Base-by-base conservation (phyloP, 2,329 filamentous ascomycete genomes). In the Chalara sp. region DNA sequence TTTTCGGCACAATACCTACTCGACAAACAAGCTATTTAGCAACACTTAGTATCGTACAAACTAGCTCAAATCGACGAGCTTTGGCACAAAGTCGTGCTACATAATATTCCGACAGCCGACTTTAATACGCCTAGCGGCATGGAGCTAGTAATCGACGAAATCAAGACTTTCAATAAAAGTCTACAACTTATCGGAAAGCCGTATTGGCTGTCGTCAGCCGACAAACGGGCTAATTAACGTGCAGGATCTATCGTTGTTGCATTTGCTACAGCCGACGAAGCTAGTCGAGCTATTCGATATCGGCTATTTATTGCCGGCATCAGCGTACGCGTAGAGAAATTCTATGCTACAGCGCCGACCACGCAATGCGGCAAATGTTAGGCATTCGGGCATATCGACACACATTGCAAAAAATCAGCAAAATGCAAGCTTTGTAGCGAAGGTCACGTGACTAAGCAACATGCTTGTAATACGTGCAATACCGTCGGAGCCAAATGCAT, bases 141-240 rank as follows among this genome's bases (percentile, higher is more conserved):
- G 33, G 43, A 46, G 3, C 33, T 50, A 10, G 32, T 50, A 8
- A 46, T 46, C 2, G 21, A 46, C 3, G 43, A 50, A 33, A 44
- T 46, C 13, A 39, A 46, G 13, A 49, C 48, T 3, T 49, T 49
- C 31, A 49, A 49, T 13, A 49, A 49, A 45, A 5, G 48, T 4
- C 33, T 50, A 5, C 39, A 6, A 11, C 43, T 42, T 2, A 50
- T 50, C 46, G 33, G 43, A 7, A 21, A 2, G 1, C 48, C 43
- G 5, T 46, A 51, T 31, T 51, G 37, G 49, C 21, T 47, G 11
- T 32, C 28, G 6, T 41, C 44, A 33, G 30, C 10, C n/a, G 44
- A 47, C 13, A 51, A 43, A 42, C 1, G 49, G 1, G 5, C 4
- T 10, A 40, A 33, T 5, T 5, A 47, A 42, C 21, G 30, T 4